These are phyloP conservation scores for Xylariaceae sp. DNA, from an alignment of 2,329 filamentous ascomycete species.

Conservation along the genomic window DNA sequence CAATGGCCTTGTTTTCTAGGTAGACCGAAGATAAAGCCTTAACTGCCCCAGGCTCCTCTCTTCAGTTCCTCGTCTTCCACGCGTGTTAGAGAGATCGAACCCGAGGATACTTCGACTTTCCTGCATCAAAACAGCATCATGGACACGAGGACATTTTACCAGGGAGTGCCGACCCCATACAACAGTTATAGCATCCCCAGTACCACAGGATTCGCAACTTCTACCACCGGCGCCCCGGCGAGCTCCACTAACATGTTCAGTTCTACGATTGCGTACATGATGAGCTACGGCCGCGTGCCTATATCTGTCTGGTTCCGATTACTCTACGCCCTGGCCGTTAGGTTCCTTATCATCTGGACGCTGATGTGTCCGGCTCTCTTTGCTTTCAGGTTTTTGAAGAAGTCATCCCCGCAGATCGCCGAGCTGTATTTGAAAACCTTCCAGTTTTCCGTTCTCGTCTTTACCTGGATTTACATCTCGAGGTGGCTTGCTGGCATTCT, in stretches of 20 bases:
- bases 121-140: background rate
- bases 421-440: background rate
- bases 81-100: background rate
- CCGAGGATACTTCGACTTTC: background rate
- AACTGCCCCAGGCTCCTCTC: background rate
- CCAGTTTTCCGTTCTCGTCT: background rate
- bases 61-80: background rate
- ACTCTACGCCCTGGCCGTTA: background rate
- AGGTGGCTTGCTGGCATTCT: background rate
- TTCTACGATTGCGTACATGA: background rate
- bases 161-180: background rate
- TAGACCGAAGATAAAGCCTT: background rate
- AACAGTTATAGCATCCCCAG: background rate
- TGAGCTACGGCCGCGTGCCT: background rate
- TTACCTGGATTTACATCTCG: background rate
- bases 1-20: background rate
- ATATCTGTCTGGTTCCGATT: background rate
- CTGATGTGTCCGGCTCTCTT: background rate
- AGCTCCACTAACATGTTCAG: background rate
- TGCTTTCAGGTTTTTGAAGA: background rate
- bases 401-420: background rate
- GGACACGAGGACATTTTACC: background rate
- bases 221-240: background rate
- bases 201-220: background rate
- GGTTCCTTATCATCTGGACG: background rate